Base-by-base conservation (phyloP, 2,329 filamentous ascomycete genomes). In the Aspergillus sp. region DNA sequence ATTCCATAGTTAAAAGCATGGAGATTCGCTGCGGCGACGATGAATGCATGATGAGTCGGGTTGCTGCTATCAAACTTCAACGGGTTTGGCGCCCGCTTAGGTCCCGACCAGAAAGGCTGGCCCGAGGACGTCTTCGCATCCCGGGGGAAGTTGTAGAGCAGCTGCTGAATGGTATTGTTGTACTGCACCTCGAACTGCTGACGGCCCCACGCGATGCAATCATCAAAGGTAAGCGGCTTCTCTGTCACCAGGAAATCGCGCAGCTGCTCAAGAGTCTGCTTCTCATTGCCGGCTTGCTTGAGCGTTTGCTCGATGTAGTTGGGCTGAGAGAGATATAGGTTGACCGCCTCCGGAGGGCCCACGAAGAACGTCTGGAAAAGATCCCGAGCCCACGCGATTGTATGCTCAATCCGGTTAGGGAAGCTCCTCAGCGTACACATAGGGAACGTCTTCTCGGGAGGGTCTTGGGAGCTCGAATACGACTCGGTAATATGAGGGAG, bases 1-100 rank as follows among this genome's bases (percentile, higher is more conserved):
- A 98, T 95, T 39, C 85, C 82, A 63, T 94, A 98, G 68, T 98
- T 98, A 74, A 91, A 98, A 1, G 89, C 91, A 51, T 95, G 91
- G 15, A 98, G 72, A 55, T 93, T 91, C 22, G 91, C 86, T 5
- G 78, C 91, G 12, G 91, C 79, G 41, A 93, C 76, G 34, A 98
- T 71, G 56, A 95, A 98, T 24, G 75, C 77, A 53, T 89, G 80
- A 63, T 98, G 91, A 14, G 86, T 91, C 8, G 79, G 70, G 62
- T 95, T 91, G 39, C 78, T 74, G 29, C 80, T 63, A 49, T 95
- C 84, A 47, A 98, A 98, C 58, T 84, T 88, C 54, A 96, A 71
- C 43, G 89, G 74, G 42, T 93, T 86, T 4, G 91, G 91, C 8
- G 91, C 91, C 52, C 91, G 86, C 75, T 98, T 98, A 30, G 91